A percentile compares a stretch with the other conserved stretches of the same genome.
These are phyloP conservation scores for Solanum hybrid DNA, from an alignment of 305 asterid genomes.

Conservation along the genomic window DNA sequence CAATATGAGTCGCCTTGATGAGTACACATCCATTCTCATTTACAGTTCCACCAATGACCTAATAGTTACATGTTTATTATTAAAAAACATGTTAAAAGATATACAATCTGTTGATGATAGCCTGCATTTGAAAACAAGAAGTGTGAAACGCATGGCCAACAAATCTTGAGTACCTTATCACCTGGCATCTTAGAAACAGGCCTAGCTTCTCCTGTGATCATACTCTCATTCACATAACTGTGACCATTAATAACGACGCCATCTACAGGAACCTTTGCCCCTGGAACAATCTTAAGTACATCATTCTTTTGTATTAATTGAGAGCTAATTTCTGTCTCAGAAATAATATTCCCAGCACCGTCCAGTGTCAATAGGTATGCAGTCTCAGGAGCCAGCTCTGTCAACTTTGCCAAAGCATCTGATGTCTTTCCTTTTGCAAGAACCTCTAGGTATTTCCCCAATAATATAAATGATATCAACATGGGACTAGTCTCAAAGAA, in stretches of 20 bases:
- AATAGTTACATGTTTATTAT: conserved; percentile 5
- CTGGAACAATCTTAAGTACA: conserved; percentile 83
- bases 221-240: conserved; percentile 91
- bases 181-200: conserved; percentile 80
- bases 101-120: neutral
- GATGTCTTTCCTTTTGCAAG: conserved; percentile 93
- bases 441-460: conserved; percentile 92
- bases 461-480: conserved; percentile 91
- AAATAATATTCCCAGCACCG: conserved; percentile 61
- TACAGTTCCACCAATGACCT: conserved; percentile 96
- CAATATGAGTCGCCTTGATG: conserved; percentile 87
- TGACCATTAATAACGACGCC: conserved; percentile 82
- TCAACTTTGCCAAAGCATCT: conserved; percentile 89
- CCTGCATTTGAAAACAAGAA: neutral
- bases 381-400: conserved; percentile 82
- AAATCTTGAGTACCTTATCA: conserved; percentile 62
- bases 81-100: neutral
- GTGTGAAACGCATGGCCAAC: conserved; percentile 1
- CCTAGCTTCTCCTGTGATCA: conserved; percentile 92
- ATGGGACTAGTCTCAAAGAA: conserved; percentile 96
- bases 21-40: conserved; percentile 81
- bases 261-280: conserved; percentile 85
- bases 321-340: conserved; percentile 70
- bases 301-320: conserved; percentile 79
- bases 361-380: conserved; percentile 69